These are phyloP conservation scores for Talaromyces amestolkiae DNA, from an alignment of 2,329 filamentous ascomycete species.

Conservation along the genomic window DNA sequence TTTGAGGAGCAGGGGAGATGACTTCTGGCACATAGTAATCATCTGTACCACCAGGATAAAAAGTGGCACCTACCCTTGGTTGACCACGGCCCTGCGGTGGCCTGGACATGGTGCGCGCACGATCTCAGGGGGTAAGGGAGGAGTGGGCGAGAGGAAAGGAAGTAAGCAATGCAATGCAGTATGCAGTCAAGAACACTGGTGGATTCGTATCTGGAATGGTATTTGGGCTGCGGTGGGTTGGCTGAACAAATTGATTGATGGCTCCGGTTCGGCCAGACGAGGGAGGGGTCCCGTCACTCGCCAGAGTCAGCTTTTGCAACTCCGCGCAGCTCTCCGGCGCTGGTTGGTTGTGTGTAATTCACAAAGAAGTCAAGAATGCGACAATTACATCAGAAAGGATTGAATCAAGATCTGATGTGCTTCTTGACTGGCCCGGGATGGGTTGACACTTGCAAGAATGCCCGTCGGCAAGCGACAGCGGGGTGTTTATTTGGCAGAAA, in stretches of 20 bases:
- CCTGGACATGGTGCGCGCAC: constrained; percentile 17
- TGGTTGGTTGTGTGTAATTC: neutral
- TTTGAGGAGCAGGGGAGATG: constrained; percentile 68
- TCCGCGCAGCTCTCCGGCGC: neutral
- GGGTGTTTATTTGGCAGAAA: neutral
- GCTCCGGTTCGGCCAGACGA: constrained; percentile 4
- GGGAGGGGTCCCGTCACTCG: constrained; percentile 3
- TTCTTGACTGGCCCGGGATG: neutral
- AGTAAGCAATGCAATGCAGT: neutral
- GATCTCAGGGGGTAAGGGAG: neutral
- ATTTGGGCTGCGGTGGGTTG: constrained; percentile 2
- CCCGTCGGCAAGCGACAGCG: neutral
- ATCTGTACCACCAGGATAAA: constrained; percentile 65
- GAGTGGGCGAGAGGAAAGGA: neutral
- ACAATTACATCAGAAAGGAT: constrained; percentile 7
- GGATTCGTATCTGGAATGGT: neutral
- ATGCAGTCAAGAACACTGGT: neutral
- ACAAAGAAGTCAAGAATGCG: constrained; percentile 7
- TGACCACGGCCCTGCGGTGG: constrained; percentile 33
- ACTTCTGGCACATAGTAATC: constrained; percentile 69
- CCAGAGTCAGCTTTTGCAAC: neutral
- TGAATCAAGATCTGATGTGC: neutral
- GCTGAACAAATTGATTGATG: neutral
- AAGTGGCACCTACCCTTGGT: constrained; percentile 58
- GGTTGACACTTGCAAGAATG: neutral